phyloP scores from a whole-genome alignment of 257 asterid species.

The Fraxinus excelsior region DNA sequence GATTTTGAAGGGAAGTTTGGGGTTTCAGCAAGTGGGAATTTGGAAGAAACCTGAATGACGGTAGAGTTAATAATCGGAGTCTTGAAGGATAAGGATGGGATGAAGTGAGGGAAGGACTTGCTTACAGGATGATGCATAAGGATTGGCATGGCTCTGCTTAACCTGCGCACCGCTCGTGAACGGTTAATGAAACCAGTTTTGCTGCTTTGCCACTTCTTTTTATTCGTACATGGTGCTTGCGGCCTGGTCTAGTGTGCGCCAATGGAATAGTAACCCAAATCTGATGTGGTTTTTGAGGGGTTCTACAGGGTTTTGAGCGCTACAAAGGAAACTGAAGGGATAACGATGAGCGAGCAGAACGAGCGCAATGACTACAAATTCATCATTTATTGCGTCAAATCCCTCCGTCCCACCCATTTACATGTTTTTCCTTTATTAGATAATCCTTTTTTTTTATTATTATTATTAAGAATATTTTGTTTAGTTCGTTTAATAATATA shows the following conservation, averaged over 20 bases:
- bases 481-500: too few relatives aligned
- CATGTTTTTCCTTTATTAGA: too few relatives aligned
- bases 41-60: slow-evolving; percentile 17
- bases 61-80: slow-evolving; percentile 20
- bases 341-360: too few relatives aligned
- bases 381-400: too few relatives aligned
- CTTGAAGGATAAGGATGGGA: slow-evolving; percentile 33
- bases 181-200: neutral
- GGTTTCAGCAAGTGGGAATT: slow-evolving; percentile 31
- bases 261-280: neutral
- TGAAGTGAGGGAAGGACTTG: slow-evolving; percentile 36
- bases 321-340: too few relatives aligned
- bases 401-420: too few relatives aligned
- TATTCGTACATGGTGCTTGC: slow-evolving; percentile 9
- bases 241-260: neutral
- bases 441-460: too few relatives aligned
- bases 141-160: slow-evolving; percentile 59
- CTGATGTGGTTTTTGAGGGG: neutral
- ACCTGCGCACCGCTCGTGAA: slow-evolving; percentile 35
- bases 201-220: slow-evolving; percentile 27
- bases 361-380: too few relatives aligned
- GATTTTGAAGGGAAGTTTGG: slow-evolving; percentile 34
- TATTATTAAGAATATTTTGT: too few relatives aligned
- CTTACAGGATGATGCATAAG: slow-evolving; percentile 35
- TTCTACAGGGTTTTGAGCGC: neutral